Percentiles rank a stretch among this genome's conserved stretches.
Evolutionary conservation across 805 yeast genomes (phyloP).

Genomic region (Cyberlindnera amylophila): DNA sequence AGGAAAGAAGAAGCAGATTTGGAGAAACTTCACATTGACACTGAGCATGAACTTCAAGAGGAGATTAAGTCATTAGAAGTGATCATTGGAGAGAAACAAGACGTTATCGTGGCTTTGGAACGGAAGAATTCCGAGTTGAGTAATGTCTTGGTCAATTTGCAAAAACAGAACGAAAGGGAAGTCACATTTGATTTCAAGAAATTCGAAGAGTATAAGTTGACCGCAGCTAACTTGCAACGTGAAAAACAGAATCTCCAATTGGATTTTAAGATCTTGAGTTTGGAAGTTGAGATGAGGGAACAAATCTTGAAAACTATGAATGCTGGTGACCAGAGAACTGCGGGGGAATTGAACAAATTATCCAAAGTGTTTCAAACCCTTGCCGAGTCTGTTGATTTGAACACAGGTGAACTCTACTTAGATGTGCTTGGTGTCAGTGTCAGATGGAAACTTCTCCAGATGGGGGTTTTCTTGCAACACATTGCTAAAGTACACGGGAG

Average conservation of each 20-base stretch:
- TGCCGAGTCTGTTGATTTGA: not conserved
- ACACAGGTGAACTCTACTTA: slow-evolving; percentile 6
- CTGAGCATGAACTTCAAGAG: slow-evolving; percentile 40
- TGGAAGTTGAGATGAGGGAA: slow-evolving; percentile 2
- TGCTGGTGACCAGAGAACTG: not conserved
- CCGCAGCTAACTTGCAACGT: not conserved
- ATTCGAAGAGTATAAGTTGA: slow-evolving; percentile 6
- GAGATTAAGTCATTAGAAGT: slow-evolving; percentile 33
- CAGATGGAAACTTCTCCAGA: slow-evolving; percentile 1
- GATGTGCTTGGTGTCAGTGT: slow-evolving; percentile 2
- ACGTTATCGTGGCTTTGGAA: slow-evolving; percentile 10
- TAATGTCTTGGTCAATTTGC: slow-evolving; percentile 3
- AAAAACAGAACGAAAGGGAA: slow-evolving; percentile 1
- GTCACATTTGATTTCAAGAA: slow-evolving; percentile 4
- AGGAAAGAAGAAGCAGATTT: slow-evolving; percentile 47
- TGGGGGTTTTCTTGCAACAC: slow-evolving; percentile 4
- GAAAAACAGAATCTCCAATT: slow-evolving; percentile 6
- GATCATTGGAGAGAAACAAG: slow-evolving; percentile 17
- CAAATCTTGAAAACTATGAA: not conserved
- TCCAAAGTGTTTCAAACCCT: not conserved
- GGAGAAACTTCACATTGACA: slow-evolving; percentile 38
- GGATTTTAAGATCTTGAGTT: slow-evolving; percentile 5
- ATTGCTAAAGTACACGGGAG: not conserved
- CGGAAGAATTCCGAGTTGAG: slow-evolving; percentile 18
- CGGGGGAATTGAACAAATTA: not conserved